A percentile compares a stretch with the other conserved stretches of the same genome.
phyloP scores from a whole-genome alignment of 345 rosid genomes.

The Anastatica hierochuntica region DNA sequence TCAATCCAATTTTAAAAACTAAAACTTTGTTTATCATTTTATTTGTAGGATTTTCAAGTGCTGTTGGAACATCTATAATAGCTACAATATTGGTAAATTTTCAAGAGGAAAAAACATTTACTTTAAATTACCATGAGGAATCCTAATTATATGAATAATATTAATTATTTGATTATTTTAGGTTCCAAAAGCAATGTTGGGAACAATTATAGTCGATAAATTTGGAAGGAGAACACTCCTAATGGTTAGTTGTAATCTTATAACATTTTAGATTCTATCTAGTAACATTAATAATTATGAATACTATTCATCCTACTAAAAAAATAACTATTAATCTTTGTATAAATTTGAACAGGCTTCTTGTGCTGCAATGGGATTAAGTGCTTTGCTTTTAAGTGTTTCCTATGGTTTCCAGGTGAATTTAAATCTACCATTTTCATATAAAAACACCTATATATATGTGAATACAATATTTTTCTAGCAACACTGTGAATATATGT shows the following conservation, averaged over 20 bases:
- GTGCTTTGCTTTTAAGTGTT: slow-evolving; percentile 29
- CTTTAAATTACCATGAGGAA: background rate
- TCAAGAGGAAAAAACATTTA: too few species aligned
- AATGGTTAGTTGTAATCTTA: slow-evolving; percentile 21
- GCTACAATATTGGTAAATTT: slow-evolving; percentile 27
- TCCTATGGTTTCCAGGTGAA: slow-evolving; percentile 38
- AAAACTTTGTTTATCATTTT: background rate
- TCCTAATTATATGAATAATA: background rate
- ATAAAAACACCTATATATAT: background rate
- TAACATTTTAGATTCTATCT: background rate
- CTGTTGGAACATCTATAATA: slow-evolving; percentile 25
- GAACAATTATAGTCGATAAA: slow-evolving; percentile 27
- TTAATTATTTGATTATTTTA: background rate
- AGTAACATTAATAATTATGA: background rate
- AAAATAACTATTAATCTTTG: background rate
- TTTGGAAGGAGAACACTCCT: slow-evolving; percentile 31
- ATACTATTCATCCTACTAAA: background rate
- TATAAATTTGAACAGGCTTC: slow-evolving; percentile 25
- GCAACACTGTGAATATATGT: background rate
- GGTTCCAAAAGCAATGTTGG: slow-evolving; percentile 29
- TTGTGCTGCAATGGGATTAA: slow-evolving; percentile 27
- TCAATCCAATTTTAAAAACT: too few species aligned
- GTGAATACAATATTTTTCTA: background rate
- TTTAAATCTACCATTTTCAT: background rate
- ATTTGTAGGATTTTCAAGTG: slow-evolving; percentile 29